A percentile compares a stretch with the other conserved stretches of the same genome.
Evolutionary conservation across 805 yeast genomes (phyloP).

Genomic region (Myxozyma geophila): DNA sequence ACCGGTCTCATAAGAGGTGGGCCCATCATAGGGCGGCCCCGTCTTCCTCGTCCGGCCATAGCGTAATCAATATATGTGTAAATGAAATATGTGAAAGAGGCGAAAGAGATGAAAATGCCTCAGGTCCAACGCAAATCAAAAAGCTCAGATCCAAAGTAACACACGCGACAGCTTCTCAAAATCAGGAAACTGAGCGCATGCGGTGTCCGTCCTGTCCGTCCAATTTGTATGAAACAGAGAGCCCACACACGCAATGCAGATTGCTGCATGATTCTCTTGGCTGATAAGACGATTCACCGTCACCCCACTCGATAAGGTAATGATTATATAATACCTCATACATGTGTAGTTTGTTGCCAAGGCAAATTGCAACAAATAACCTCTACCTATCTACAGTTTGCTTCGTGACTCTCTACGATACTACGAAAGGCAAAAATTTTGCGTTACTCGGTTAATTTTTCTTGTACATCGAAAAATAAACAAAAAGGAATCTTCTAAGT

Average conservation of each 20-base stretch:
- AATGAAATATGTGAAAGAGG: background rate
- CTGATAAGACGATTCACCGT: background rate
- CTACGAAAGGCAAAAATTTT: too few relatives aligned
- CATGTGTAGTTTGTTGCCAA: too few relatives aligned
- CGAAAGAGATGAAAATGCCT: background rate
- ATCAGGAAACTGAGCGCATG: too few relatives aligned
- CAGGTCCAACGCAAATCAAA: too few relatives aligned
- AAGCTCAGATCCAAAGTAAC: too few relatives aligned
- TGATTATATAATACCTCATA: too few relatives aligned
- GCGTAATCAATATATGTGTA: background rate
- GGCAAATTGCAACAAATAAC: too few relatives aligned
- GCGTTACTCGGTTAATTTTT: background rate
- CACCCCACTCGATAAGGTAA: background rate
- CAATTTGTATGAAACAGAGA: background rate
- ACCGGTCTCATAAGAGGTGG: background rate
- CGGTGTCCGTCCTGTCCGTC: too few relatives aligned
- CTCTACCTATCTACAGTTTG: background rate
- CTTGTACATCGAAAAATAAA: background rate
- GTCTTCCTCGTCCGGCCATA: background rate
- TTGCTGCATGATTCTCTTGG: background rate
- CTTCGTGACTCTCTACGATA: background rate
- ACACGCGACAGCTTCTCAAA: too few relatives aligned
- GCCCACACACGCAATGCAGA: background rate
- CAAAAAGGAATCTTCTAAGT: background rate
- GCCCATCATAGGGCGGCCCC: background rate